Evolutionary conservation across 768 basidiomycete genomes (phyloP).

Genomic region (Pulveroboletus sp.): DNA sequence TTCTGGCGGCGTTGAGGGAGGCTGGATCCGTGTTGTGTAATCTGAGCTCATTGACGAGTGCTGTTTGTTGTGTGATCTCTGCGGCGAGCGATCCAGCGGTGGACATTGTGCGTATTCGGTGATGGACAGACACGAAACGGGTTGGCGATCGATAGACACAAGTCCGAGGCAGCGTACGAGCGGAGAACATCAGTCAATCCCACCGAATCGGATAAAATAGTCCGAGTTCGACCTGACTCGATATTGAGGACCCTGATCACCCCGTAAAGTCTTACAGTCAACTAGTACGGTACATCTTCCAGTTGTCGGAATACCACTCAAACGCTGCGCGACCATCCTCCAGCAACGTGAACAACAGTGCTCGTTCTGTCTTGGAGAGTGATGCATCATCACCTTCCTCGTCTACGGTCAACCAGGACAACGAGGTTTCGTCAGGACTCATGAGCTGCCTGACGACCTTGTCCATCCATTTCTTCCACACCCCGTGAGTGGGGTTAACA

Average conservation of each 20-base stretch:
- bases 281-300: conserved; percentile 7
- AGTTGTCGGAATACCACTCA: conserved; percentile 14
- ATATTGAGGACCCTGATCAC: conserved; percentile 22
- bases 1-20: conserved; percentile 57
- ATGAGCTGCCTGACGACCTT: conserved; percentile 21
- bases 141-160: conserved; percentile 34
- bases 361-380: conserved; percentile 7
- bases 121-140: conserved; percentile 10
- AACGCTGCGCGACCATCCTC: conserved; percentile 21
- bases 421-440: not conserved
- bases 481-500: conserved; percentile 11
- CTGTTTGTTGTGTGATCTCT: conserved; percentile 52
- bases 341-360: conserved; percentile 15
- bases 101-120: conserved; percentile 33
- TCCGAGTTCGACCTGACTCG: conserved; percentile 16
- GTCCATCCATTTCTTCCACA: conserved; percentile 21
- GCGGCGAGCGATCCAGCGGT: conserved; percentile 42
- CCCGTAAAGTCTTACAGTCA: not conserved
- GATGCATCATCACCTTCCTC: not conserved
- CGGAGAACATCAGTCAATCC: conserved; percentile 12
- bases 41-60: conserved; percentile 58
- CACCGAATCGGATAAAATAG: conserved; percentile 8
- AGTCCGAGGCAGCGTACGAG: conserved; percentile 16
- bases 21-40: conserved; percentile 48
- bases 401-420: conserved; percentile 6